Conservation (phyloP, 1,284 basidiomycete species). For the Ceratobasidium sp. region DNA sequence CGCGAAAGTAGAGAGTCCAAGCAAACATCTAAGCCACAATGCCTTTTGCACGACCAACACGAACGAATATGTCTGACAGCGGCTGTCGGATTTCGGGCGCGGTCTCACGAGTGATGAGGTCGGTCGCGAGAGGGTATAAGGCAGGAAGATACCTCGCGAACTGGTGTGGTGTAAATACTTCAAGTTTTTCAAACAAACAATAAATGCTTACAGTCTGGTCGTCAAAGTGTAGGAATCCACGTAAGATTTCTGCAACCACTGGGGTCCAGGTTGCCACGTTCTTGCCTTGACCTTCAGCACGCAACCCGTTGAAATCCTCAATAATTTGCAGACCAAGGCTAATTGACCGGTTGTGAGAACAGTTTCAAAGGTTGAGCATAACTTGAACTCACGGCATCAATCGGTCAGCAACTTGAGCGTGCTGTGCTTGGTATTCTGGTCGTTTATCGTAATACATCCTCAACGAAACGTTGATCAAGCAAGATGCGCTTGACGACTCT, state of each 20-base stretch:
- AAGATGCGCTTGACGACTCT: constrained; percentile 96
- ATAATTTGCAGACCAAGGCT: constrained; percentile 93
- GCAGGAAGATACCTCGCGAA: constrained; percentile 85
- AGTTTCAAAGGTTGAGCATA: constrained; percentile 2
- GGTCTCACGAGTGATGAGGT: constrained; percentile 82
- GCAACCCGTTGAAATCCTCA: constrained; percentile 90
- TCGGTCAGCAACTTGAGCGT: constrained; percentile 86
- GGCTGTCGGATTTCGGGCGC: constrained; percentile 81
- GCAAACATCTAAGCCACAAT: constrained; percentile 40
- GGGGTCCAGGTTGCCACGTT: constrained; percentile 99
- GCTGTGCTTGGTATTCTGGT: constrained; percentile 81
- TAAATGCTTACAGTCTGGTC: constrained; percentile 79
- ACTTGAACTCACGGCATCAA: constrained; percentile 81
- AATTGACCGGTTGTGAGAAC: constrained; percentile 36
- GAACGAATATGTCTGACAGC: constrained; percentile 78
- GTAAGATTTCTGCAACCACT: constrained; percentile 92
- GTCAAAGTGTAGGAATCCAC: constrained; percentile 90
- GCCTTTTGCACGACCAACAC: constrained; percentile 67
- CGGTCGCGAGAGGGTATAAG: constrained; percentile 87
- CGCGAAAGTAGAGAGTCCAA: constrained; percentile 19
- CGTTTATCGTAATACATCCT: constrained; percentile 96
- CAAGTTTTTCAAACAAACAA: constrained; percentile 17
- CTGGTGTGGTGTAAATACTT: constrained; percentile 57
- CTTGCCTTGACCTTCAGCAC: constrained; percentile 90
- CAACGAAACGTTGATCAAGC: constrained; percentile 90